Evolutionary conservation across 768 basidiomycete genomes (phyloP), one percentile per base, ranked within the genome.

Genomic region (Asterophora lycoperdoides): DNA sequence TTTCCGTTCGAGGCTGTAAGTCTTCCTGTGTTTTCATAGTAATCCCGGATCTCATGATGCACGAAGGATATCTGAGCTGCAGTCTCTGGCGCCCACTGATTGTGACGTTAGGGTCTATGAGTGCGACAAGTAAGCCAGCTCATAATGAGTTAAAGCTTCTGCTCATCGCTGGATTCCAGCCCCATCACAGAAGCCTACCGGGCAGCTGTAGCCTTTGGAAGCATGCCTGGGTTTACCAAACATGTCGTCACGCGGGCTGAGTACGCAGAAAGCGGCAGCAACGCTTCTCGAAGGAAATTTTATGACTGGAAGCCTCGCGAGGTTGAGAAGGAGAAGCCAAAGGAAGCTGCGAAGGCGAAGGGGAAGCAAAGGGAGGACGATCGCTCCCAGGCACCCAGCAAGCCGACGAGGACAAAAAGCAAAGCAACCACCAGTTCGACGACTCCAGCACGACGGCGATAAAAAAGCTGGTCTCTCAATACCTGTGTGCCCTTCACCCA

Each of bases 201-300:
- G 44, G 75, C 81, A 46, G 84, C 84, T 0, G 61, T 78, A 45
- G 68, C 75, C 13, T 83, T 89, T 56, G 78, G 81, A 19, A 71
- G 65, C 44, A 69, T 71, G 15, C 68, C 80, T 19, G 70, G 72
- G 34, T 84, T 86, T 56, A 44, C 69, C 0, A 66, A 71, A 28
- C 68, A 71, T 15, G 75, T 80, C 26, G 80, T 92, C 53, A 90
- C 90, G 4, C 73, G 86, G 37, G 80, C 79, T 41, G 93, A 97
- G 63, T 97, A 95, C 67, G 70, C 80, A 41, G 93, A 97, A 68
- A 77, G 77, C 52, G 93, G 93, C 30, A 86, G 81, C 56, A 78
- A 72, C 51, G 85, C 86, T 48, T 81, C 81, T 50, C 78, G 89
- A 54, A 75, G 84, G 49, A 90, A 87, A 61, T 90, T 93, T 67